These are phyloP conservation scores for Penicillium nordicum DNA, from an alignment of 2,329 filamentous ascomycete species.

Conservation along the genomic window DNA sequence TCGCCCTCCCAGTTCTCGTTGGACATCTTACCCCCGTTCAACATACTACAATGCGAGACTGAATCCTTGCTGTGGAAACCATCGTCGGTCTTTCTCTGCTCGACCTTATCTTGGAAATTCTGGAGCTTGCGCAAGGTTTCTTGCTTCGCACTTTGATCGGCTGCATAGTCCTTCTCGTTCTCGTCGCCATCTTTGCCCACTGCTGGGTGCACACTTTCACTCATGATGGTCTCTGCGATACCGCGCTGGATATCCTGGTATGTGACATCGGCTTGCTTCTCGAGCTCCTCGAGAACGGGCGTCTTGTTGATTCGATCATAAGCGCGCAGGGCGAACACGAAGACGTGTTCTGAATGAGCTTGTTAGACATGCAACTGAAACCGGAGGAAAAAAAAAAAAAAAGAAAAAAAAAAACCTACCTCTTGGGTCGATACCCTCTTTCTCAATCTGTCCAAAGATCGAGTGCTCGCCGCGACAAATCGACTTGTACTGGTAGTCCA, in stretches of 20 bases:
- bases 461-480: conserved; percentile 89
- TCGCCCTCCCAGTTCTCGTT: conserved; percentile 76
- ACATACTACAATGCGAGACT: conserved; percentile 79
- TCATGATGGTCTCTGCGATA: conserved; percentile 85
- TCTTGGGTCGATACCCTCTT: conserved; percentile 70
- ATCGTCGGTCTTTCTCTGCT: conserved; percentile 18
- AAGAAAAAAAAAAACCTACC: conserved; percentile 20
- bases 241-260: conserved; percentile 86
- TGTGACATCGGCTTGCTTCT: conserved; percentile 75
- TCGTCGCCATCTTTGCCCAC: conserved; percentile 46
- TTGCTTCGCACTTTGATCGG: conserved; percentile 35
- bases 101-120: conserved; percentile 42
- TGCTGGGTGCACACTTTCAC: conserved; percentile 60
- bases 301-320: conserved; percentile 92
- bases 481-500: conserved; percentile 98
- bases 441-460: conserved; percentile 75
- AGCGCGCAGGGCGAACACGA: conserved; percentile 88
- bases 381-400: neutral
- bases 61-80: conserved; percentile 47
- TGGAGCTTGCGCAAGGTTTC: conserved; percentile 25
- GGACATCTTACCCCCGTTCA: conserved; percentile 58
- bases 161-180: conserved; percentile 39
- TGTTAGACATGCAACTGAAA: neutral
- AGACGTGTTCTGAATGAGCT: conserved; percentile 64
- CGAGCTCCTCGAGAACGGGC: conserved; percentile 66